Base-by-base conservation (phyloP, 176 grass and related monocot species). In the Cenchrus purpureus region DNA sequence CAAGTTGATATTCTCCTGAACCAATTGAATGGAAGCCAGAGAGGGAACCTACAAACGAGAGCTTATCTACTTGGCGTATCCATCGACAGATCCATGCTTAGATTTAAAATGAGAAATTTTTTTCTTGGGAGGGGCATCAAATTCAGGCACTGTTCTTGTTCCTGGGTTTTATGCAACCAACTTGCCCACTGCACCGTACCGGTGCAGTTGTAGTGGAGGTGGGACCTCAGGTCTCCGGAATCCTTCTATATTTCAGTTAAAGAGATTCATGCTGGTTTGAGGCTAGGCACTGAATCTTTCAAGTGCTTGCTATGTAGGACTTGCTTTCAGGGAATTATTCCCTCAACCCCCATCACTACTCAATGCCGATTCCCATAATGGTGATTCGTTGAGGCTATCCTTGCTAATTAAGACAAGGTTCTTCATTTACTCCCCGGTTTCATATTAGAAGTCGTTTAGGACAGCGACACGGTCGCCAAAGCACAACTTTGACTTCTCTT, bases 221-320 rank as follows among this genome's bases (percentile, higher is more conserved):
- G 84, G 84, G 74, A 43, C 73, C 58, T 73, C 49, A 25, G 71
- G 57, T 78, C 11, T 51, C 51, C 67, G 29, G 57, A 90, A 78
- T 83, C 34, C 17, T 17, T 45, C 72, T 74, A 44, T 79, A 68
- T 83, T 86, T 57, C 43, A 49, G 60, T 5, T 74, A 68, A 86
- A 74, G 89, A 83, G 79, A 87, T 87, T 34, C 89, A 87, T 87
- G 79, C 57, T 90, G 60, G 74, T 73, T 87, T 87, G 59, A 31
- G 53, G 61, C 53, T 90, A 80, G 75, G 63, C 89, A 69, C 29
- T 90, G 80, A 90, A 87, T 90, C 80, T 90, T 90, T 65, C 80
- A 54, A 87, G 89, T 90, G 89, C 89, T 73, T 73, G 84, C 80
- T 80, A 87, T 48, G 52, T 84, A 90, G 84, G 89, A 90, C 55